phyloP scores from a whole-genome alignment of 2,329 filamentous ascomycete genomes.

The Dothideomycetes sp. region DNA sequence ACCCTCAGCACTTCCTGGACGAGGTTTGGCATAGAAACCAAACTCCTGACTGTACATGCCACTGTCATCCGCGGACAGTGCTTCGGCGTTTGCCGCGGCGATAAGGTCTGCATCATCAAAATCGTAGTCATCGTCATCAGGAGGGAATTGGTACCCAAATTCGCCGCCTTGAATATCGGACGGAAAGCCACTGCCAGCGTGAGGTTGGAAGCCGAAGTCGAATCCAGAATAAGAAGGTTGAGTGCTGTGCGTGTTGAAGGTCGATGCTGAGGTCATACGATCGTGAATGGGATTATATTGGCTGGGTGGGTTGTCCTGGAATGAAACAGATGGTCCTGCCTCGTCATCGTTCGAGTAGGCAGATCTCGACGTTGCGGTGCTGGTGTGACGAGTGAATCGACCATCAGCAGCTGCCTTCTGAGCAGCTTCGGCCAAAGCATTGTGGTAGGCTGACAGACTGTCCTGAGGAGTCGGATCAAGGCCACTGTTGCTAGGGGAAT shows the following conservation, averaged over 20 bases:
- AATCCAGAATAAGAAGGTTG: slow-evolving; percentile 19
- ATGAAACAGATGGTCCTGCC: no score
- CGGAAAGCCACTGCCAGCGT: no score
- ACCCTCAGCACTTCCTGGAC: slow-evolving; percentile 42
- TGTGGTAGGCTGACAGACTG: slow-evolving; percentile 64
- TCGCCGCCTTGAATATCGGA: slow-evolving; percentile 3
- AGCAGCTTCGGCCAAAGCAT: slow-evolving; percentile 71
- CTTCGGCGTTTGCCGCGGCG: slow-evolving; percentile 88
- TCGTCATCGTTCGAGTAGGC: slow-evolving; percentile 15
- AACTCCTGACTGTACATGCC: slow-evolving; percentile 96
- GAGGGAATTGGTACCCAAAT: not conserved
- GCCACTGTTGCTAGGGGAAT: not conserved
- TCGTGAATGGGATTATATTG: no score
- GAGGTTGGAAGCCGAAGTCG: slow-evolving; percentile 28
- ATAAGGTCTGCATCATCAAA: slow-evolving; percentile 74
- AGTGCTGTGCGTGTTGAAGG: slow-evolving; percentile 3
- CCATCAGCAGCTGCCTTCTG: slow-evolving; percentile 65
- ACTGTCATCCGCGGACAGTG: slow-evolving; percentile 80
- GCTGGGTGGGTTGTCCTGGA: no score
- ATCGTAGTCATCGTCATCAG: slow-evolving; percentile 33
- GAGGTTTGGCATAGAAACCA: slow-evolving; percentile 68
- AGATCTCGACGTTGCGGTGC: slow-evolving; percentile 24
- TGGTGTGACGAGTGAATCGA: slow-evolving; percentile 56
- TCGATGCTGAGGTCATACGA: no score
- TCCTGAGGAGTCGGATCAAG: slow-evolving; percentile 28